A percentile compares a stretch with the other conserved stretches of the same genome.
Conservation (phyloP, 176 grass and related monocot genomes). For the Phoenix dactylifera region DNA sequence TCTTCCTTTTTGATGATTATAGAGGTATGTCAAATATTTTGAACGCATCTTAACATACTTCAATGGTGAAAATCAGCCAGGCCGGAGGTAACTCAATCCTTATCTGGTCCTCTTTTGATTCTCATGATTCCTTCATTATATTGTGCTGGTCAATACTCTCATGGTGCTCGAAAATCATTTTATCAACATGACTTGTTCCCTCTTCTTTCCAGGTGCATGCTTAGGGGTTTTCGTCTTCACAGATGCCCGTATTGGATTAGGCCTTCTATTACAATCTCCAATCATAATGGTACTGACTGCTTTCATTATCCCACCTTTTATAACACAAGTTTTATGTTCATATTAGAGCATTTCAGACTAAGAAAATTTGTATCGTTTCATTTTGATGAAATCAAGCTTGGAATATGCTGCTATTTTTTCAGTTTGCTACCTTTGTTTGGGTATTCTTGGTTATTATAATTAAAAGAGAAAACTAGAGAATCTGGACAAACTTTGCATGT, state of each 20-base stretch:
- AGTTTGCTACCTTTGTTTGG: no score
- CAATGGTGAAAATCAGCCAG: conserved; percentile 91
- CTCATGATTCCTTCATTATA: conserved; percentile 13
- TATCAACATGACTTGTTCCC: conserved; percentile 18
- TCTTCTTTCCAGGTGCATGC: conserved; percentile 68
- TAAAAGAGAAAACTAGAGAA: no score
- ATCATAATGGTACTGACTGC: conserved; percentile 54
- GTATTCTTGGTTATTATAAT: no score
- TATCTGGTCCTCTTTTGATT: conserved; percentile 15
- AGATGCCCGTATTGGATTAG: conserved; percentile 97
- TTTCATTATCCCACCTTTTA: no score
- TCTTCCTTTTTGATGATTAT: conserved; percentile 16
- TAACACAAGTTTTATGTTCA: no score
- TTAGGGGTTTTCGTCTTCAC: conserved; percentile 98
- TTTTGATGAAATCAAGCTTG: no score
- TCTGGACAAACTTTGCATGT: no score
- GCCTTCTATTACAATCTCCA: conserved; percentile 82
- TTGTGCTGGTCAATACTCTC: no score
- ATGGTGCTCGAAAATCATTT: neutral
- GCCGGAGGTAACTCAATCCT: conserved; percentile 47
- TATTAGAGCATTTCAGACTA: no score
- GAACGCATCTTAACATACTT: conserved; percentile 80
- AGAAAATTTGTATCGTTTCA: no score
- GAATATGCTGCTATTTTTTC: no score
- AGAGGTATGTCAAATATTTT: conserved; percentile 99